Conservation (phyloP, 805 yeast genomes). For the Candida pseudoglaebosa region DNA sequence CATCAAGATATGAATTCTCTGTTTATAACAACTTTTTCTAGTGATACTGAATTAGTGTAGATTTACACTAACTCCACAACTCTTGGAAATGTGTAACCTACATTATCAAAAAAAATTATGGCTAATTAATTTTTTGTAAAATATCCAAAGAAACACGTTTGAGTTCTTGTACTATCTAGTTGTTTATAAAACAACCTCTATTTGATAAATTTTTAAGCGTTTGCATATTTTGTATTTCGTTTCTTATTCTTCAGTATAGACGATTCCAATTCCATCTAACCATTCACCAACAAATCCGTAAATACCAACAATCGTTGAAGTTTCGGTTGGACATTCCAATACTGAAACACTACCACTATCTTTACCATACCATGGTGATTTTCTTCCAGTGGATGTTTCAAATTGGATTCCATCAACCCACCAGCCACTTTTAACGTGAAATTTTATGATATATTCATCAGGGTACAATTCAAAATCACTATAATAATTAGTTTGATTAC, state of each 20-base stretch:
- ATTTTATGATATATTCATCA: constrained; percentile 58
- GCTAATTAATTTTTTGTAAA: too few relatives aligned
- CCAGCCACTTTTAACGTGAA: constrained; percentile 66
- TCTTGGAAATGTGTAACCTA: too few relatives aligned
- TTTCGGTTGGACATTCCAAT: constrained; percentile 55
- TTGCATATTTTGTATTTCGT: not conserved
- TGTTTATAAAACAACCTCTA: not conserved
- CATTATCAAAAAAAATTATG: too few relatives aligned
- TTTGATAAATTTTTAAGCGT: not conserved
- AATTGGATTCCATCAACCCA: constrained; percentile 89
- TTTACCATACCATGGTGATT: constrained; percentile 64
- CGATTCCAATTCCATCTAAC: constrained; percentile 69
- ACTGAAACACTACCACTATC: constrained; percentile 56
- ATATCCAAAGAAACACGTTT: too few relatives aligned
- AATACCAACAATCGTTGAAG: constrained; percentile 59
- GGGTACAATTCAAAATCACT: constrained; percentile 51
- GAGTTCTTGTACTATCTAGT: not conserved
- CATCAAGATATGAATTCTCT: too few relatives aligned
- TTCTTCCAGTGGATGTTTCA: constrained; percentile 51
- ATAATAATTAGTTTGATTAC: constrained; percentile 48
- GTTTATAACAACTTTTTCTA: too few relatives aligned
- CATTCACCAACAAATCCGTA: constrained; percentile 68
- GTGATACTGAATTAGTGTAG: too few relatives aligned
- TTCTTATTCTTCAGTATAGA: constrained; percentile 48
- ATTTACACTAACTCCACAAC: too few relatives aligned